A percentile compares a stretch with the other conserved stretches of the same genome.
These are phyloP conservation scores for Mortierella sp. DNA, from an alignment of 371 early-diverging fungal species.

Conservation along the genomic window DNA sequence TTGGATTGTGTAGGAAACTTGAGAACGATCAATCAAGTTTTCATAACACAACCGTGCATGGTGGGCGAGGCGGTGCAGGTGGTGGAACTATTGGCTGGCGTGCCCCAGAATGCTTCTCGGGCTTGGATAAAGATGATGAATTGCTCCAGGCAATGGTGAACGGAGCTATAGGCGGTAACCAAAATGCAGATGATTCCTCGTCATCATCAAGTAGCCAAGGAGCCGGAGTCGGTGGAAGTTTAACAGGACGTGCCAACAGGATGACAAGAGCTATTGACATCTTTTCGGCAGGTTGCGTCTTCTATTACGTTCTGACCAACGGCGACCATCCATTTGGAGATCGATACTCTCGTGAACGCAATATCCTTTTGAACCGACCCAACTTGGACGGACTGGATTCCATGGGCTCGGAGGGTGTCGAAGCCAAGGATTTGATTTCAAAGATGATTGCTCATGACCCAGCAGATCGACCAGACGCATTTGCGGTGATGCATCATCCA, in stretches of 20 bases:
- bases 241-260: constrained; percentile 52
- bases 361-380: constrained; percentile 83
- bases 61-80: constrained; percentile 64
- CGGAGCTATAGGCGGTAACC: background rate
- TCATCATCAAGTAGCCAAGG: constrained; percentile 30
- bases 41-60: constrained; percentile 81
- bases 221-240: constrained; percentile 24
- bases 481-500: constrained; percentile 86
- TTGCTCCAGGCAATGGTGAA: constrained; percentile 11
- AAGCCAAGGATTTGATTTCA: constrained; percentile 91
- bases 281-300: constrained; percentile 96
- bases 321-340: constrained; percentile 98
- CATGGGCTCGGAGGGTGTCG: constrained; percentile 78
- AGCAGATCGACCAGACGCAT: constrained; percentile 81
- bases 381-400: constrained; percentile 78
- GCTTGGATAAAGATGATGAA: constrained; percentile 34
- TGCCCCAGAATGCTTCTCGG: constrained; percentile 90
- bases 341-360: constrained; percentile 86
- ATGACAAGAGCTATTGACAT: constrained; percentile 95
- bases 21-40: constrained; percentile 95
- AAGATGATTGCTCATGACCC: constrained; percentile 90
- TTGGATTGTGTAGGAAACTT: constrained; percentile 96
- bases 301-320: constrained; percentile 88
- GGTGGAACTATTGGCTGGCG: constrained; percentile 97
- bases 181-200: constrained; percentile 25